Base-by-base conservation (phyloP, 495 filamentous ascomycete species). In the Alectoria sarmentosa region DNA sequence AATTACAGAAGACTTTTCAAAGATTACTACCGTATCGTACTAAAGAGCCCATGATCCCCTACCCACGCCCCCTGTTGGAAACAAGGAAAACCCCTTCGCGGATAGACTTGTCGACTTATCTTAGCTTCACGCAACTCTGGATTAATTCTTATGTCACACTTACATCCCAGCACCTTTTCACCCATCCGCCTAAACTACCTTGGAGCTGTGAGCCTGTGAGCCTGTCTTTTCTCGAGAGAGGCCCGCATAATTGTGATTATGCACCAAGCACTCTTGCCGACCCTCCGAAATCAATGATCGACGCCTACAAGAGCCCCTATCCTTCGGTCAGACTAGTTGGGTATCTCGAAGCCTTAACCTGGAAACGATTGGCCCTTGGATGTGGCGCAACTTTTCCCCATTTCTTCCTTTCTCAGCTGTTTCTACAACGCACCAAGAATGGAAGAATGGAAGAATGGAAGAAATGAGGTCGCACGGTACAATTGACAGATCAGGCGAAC, bases 61-160 rank as follows among this genome's bases (percentile, higher is more conserved):
- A 28, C 52, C 52, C 30, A 26, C 19, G 30, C 5, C 28, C 52
- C 30, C 52, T 55, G 52, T 55, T 55, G 52, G 52, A 34, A 63
- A 23, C 48, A 42, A 49, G 49, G 37, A 55, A 63, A 46, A 57
- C 34, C 39, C 52, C 23, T 41, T 63, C 28, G 38, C 61, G 61
- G 61, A 32, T 63, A 57, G 5, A 5, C 36, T n/a, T 10, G 36
- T 37, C 4, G 48, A 63, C 49, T 57, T 63, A 56, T 56, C 36
- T 63, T 63, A 63, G 61, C 55, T 52, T 21, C 1, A 44, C 19
- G 26, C 38, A 41, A 21, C 26, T 41, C 36, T 55, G n/a, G 60
- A 36, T 52, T 38, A 4, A 41, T 62, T 39, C 34, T 38, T 63
- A 13, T 39, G 55, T 14, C 48, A 63, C 49, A 63, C 57, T 14